Base-by-base conservation (phyloP, 2,329 filamentous ascomycete genomes). In the Monosporascus ibericus region DNA sequence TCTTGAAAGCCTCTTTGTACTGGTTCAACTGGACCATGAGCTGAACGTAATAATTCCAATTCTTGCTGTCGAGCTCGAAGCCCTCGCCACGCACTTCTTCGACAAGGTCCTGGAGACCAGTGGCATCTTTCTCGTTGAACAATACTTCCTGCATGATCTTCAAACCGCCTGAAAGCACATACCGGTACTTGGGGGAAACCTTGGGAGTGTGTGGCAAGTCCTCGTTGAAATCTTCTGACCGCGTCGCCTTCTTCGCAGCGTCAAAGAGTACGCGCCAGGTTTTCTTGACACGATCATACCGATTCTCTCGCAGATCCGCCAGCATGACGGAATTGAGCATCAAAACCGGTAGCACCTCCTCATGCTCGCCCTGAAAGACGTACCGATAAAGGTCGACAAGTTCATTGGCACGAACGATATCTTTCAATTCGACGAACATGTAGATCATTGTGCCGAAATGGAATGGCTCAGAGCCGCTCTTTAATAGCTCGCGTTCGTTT, bases 21-120 rank as follows among this genome's bases (percentile, higher is more conserved):
- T 79, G 75, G 46, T 79, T 77, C 50, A 83, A 75, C 15, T 76
- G 72, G 24, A 84, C 81, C 27, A 96, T 81, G 48, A 78, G 70
- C 61, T 87, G 82, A 51, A 96, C 78, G 58, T 88, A 85, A 48
- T 80, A 76, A 65, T 95, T 94, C 90, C 90, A 95, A 60, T 89
- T 91, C 61, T 79, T 79, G 65, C 81, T 85, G 63, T 90, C 86
- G 52, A 96, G 70, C 27, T 75, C 72, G 72, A 92, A 96, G 11
- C 92, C 92, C 40, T 79, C 76, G 1, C 67, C 65, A 8, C 81
- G 73, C 11, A 92, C 73, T n/a, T 78, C 68, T 22, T 75, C 68
- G 27, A 91, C 67, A 17, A 80, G 69, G 7, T 71, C 54, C 5
- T 75, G 64, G 14, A 89, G 71, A 20, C 74, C 76, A 11, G 69